Evolutionary conservation across 176 grass and related monocot species (phyloP).

Genomic region (Rhynchospora breviuscula): DNA sequence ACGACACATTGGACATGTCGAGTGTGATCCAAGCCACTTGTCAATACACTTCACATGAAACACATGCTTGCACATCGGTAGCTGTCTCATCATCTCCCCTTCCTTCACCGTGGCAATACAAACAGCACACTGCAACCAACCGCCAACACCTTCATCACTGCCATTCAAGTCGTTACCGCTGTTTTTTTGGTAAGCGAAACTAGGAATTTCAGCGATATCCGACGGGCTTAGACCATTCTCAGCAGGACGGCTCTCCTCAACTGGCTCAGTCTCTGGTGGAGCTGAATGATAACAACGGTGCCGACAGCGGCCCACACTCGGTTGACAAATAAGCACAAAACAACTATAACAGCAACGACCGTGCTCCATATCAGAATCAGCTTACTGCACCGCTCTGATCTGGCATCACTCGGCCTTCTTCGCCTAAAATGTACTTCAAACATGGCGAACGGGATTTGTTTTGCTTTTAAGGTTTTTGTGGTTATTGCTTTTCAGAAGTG

Average conservation of each 20-base stretch:
- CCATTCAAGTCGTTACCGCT: constrained; percentile 13
- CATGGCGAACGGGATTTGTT: background rate
- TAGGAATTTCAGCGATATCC: background rate
- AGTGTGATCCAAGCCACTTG: constrained; percentile 44
- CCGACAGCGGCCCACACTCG: constrained; percentile 26
- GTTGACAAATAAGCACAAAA: constrained; percentile 22
- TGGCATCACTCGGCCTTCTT: background rate
- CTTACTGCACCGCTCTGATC: constrained; percentile 7
- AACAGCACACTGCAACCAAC: constrained; percentile 55
- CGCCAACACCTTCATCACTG: constrained; percentile 16
- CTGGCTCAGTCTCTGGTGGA: background rate
- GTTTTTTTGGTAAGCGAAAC: background rate
- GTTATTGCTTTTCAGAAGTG: background rate
- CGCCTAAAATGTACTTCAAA: constrained; percentile 7
- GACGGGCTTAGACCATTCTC: background rate
- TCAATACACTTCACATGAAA: constrained; percentile 71
- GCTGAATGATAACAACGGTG: background rate
- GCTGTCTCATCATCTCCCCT: constrained; percentile 45
- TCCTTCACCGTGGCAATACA: constrained; percentile 57
- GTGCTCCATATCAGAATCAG: constrained; percentile 17
- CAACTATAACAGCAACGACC: background rate
- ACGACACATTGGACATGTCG: constrained; percentile 69
- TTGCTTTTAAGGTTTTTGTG: background rate
- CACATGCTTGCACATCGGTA: constrained; percentile 61
- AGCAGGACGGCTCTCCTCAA: background rate